phyloP scores from a whole-genome alignment of 208 protist species.

The Angomonas ambiguus region DNA sequence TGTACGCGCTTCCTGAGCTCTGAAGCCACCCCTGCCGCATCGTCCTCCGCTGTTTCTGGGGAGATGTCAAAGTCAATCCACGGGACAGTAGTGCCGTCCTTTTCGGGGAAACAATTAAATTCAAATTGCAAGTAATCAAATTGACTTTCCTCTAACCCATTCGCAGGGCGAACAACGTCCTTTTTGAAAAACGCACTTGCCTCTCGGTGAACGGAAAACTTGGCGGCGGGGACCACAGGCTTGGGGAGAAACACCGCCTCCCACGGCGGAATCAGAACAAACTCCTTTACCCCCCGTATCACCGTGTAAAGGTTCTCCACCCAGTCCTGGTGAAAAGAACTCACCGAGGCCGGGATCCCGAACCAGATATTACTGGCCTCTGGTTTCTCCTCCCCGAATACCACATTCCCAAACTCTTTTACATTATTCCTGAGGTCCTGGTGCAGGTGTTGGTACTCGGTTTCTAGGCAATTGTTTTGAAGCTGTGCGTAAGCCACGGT shows the following conservation, averaged over 20 bases:
- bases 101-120: slow-evolving; percentile 36
- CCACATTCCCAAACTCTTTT: slow-evolving; percentile 37
- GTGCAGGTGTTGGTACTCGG: slow-evolving; percentile 72
- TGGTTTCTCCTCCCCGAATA: slow-evolving; percentile 49
- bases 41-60: slow-evolving; percentile 15
- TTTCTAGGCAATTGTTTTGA: slow-evolving; percentile 88
- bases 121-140: slow-evolving; percentile 27
- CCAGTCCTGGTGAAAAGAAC: slow-evolving; percentile 90
- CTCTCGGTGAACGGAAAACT: slow-evolving; percentile 40
- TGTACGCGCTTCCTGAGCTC: slow-evolving; percentile 23
- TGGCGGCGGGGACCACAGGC: slow-evolving; percentile 60
- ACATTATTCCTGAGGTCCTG: slow-evolving; percentile 45
- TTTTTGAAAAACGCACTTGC: slow-evolving; percentile 15
- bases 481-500: slow-evolving; percentile 82
- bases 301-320: slow-evolving; percentile 92
- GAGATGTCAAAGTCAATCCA: slow-evolving; percentile 88
- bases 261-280: slow-evolving; percentile 86
- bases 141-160: not conserved
- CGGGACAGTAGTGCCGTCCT: slow-evolving; percentile 62
- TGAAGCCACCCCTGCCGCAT: slow-evolving; percentile 5
- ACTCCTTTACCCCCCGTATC: slow-evolving; percentile 87
- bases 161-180: slow-evolving; percentile 4
- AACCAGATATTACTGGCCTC: slow-evolving; percentile 91
- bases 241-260: slow-evolving; percentile 81
- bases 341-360: slow-evolving; percentile 70